Evolutionary conservation across 2,329 filamentous ascomycete genomes (phyloP).

Genomic region (Alternaria sp.): DNA sequence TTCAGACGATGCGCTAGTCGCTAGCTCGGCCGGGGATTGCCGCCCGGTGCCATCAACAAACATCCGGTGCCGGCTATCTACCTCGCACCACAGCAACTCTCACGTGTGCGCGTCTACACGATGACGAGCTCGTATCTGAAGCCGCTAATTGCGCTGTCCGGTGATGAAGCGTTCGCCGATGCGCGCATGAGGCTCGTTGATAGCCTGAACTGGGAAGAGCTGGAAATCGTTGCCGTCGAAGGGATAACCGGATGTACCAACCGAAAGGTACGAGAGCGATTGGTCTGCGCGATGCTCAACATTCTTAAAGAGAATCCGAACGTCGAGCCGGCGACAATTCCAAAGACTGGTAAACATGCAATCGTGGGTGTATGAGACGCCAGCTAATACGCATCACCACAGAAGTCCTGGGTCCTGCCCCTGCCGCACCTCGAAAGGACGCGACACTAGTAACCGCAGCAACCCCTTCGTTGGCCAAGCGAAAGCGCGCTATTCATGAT

Average conservation of each 20-base stretch:
- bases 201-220: neutral
- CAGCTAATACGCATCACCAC: rapidly evolving
- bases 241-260: neutral
- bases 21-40: neutral
- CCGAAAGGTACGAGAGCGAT: neutral
- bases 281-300: neutral
- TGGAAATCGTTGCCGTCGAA: neutral
- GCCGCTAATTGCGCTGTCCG: neutral
- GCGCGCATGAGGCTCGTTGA: neutral
- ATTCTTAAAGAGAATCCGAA: neutral
- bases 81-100: neutral
- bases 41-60: neutral
- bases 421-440: neutral
- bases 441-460: too few relatives aligned
- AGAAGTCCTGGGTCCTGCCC: rapidly evolving
- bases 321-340: neutral
- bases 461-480: neutral
- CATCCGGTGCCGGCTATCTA: neutral
- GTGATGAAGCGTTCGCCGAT: neutral
- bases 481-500: neutral
- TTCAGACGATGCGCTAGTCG: neutral
- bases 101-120: neutral
- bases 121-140: neutral
- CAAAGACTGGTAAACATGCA: neutral
- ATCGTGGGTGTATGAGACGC: neutral